These are phyloP conservation scores for Russula compacta DNA, from an alignment of 768 basidiomycete genomes.

Conservation along the genomic window DNA sequence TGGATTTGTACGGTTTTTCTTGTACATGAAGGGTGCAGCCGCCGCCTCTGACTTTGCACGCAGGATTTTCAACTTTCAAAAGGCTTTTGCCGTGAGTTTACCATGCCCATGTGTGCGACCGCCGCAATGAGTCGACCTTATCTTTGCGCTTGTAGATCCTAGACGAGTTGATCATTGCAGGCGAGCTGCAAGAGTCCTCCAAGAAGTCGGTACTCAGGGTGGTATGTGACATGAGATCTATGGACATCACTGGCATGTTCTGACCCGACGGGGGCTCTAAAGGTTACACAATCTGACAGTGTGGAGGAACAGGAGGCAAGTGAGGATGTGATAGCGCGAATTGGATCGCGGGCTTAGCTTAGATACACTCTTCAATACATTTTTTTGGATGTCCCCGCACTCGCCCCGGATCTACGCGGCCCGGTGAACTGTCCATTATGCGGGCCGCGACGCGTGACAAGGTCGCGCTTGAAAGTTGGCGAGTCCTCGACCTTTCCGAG, in stretches of 20 bases:
- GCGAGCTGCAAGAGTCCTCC: conserved; percentile 90
- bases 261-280: neutral
- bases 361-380: too few relatives aligned
- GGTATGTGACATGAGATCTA: conserved; percentile 27
- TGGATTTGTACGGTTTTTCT: conserved; percentile 63
- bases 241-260: neutral
- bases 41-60: neutral
- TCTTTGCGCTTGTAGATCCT: conserved; percentile 45
- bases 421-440: neutral
- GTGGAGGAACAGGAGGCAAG: conserved; percentile 81
- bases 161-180: conserved; percentile 89
- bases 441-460: conserved; percentile 14
- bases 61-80: conserved; percentile 97
- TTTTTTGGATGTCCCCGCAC: neutral
- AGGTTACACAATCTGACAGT: conserved; percentile 81
- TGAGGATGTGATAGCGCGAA: conserved; percentile 70
- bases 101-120: neutral
- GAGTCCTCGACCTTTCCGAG: neutral
- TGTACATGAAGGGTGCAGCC: neutral
- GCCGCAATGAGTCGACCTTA: neutral
- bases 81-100: conserved; percentile 69
- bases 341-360: conserved; percentile 44
- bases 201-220: conserved; percentile 61
- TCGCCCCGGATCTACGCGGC: conserved; percentile 23
- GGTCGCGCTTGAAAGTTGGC: neutral